Base-by-base conservation (phyloP, 2,329 filamentous ascomycete species). In the Penicillium occitanis region DNA sequence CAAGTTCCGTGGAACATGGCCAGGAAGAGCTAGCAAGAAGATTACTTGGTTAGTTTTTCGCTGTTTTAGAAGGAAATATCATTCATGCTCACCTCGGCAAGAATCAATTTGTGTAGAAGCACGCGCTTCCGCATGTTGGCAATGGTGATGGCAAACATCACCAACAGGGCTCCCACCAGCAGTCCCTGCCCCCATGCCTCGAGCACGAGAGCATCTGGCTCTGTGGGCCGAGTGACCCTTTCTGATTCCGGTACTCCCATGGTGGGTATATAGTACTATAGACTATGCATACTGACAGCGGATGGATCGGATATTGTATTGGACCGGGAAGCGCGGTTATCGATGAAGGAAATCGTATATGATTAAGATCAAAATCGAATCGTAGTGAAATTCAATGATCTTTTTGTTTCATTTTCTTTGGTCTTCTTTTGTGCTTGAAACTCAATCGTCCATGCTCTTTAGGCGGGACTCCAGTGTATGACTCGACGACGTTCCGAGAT, bases 1-100 rank as follows among this genome's bases (percentile, higher is more conserved):
- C 87, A 88, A 66, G 85, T 85, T 7, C 85, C 85, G 71, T 88
- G 85, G 61, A 82, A 81, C 67, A 86, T 79, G 4, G 84, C 85
- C 5, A 87, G 77, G n/a, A 87, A 69, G 17, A 88, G 77, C 84
- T 86, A 51, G 30, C 25, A 30, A 28, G 7, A 25, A 50, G 8
- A 46, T 1, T 22, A 48, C 3, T 13, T 11, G 7, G 8, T 48
- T 48, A 48, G 19, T 48, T 4, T 13, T 25, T 22, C 13, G 44
- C 44, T 5, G 19, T 19, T 46, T 48, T 22, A 0, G 10, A 22
- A 22, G 44, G 10, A 48, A 3, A 13, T 8, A 13, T 4, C 4
- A n/a, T 44, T 44, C 7, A 30, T 8, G 55, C 72, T 30, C 68
- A 83, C 82, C 76, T 84, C 83, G 22, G 82, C 73, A 22, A 85